phyloP scores from a whole-genome alignment of 2,329 filamentous ascomycete genomes.

The Trichoderma lentiforme region DNA sequence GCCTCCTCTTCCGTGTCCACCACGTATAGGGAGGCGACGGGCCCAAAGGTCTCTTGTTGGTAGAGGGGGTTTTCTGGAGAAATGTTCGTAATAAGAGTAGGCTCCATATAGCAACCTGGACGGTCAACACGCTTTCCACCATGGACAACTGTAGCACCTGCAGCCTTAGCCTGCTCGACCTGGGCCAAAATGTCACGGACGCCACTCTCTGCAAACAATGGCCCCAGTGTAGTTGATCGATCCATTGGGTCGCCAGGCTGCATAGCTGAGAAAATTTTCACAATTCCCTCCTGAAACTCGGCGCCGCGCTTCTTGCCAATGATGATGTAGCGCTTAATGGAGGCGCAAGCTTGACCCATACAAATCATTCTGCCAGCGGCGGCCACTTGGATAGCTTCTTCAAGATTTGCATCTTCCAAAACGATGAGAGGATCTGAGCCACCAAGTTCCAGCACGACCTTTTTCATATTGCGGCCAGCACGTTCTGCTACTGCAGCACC shows the following conservation, averaged over 20 bases:
- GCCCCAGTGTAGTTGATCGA: conserved; percentile 61
- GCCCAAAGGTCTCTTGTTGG: conserved; percentile 30
- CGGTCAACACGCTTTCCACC: conserved; percentile 25
- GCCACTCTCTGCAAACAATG: conserved; percentile 62
- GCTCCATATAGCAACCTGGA: conserved; percentile 29
- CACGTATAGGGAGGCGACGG: conserved; percentile 28
- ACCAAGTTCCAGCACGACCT: conserved; percentile 70
- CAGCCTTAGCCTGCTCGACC: conserved; percentile 60
- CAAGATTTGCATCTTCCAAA: conserved; percentile 68
- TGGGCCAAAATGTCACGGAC: conserved; percentile 65
- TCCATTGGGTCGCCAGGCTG: conserved; percentile 62
- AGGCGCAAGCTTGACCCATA: background rate
- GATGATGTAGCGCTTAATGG: background rate
- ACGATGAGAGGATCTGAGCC: conserved; percentile 73
- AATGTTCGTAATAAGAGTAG: conserved; percentile 24
- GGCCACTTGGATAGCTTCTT: conserved; percentile 31
- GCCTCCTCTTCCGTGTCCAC: conserved; percentile 28
- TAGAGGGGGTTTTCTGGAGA: conserved; percentile 23
- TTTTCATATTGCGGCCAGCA: conserved; percentile 60
- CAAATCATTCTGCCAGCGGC: background rate
- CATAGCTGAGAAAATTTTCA: conserved; percentile 39
- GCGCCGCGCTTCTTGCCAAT: conserved; percentile 28
- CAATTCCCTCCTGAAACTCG: conserved; percentile 56
- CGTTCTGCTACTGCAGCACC: conserved; percentile 61
- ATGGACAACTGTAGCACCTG: conserved; percentile 52